Conservation (phyloP, 225 moss, liverwort and hornwort species). For the Marchantia polymorpha region DNA sequence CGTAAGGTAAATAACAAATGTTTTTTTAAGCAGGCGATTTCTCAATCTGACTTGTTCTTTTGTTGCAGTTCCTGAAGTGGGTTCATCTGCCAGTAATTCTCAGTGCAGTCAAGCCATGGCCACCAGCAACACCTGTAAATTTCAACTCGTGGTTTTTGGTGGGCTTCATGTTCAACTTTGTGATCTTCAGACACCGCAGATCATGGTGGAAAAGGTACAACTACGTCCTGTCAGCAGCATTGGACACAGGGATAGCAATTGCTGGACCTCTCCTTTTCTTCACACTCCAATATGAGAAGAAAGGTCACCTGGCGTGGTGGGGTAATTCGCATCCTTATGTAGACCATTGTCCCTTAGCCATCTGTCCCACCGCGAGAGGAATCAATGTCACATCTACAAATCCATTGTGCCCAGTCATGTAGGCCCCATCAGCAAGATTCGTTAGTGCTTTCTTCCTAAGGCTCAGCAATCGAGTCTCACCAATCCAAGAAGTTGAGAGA, state of each 20-base stretch:
- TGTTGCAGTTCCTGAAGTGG: slow-evolving; percentile 48
- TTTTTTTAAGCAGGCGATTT: not conserved
- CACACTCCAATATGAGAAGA: slow-evolving; percentile 13
- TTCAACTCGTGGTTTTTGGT: slow-evolving; percentile 68
- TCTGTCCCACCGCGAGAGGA: slow-evolving; percentile 38
- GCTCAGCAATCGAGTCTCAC: too few species aligned
- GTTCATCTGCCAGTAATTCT: slow-evolving; percentile 61
- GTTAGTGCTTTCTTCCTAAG: not conserved
- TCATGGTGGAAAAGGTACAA: slow-evolving; percentile 49
- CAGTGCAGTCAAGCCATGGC: slow-evolving; percentile 69
- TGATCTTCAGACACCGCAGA: slow-evolving; percentile 48
- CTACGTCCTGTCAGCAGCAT: slow-evolving; percentile 45
- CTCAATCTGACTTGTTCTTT: slow-evolving; percentile 4
- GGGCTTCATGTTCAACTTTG: slow-evolving; percentile 61
- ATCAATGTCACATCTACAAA: slow-evolving; percentile 33
- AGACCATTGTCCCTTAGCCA: slow-evolving; percentile 41
- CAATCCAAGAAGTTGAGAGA: not conserved
- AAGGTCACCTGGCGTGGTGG: slow-evolving; percentile 29
- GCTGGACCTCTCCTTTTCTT: slow-evolving; percentile 42
- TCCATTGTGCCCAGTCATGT: slow-evolving; percentile 38
- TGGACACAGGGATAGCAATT: slow-evolving; percentile 45
- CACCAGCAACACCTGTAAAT: slow-evolving; percentile 68
- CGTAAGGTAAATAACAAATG: not conserved
- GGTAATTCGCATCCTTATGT: slow-evolving; percentile 31
- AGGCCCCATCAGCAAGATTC: not conserved